Evolutionary conservation across 768 basidiomycete genomes (phyloP), one percentile per base, ranked within the genome.

Genomic region (Tubosaeta sp.): DNA sequence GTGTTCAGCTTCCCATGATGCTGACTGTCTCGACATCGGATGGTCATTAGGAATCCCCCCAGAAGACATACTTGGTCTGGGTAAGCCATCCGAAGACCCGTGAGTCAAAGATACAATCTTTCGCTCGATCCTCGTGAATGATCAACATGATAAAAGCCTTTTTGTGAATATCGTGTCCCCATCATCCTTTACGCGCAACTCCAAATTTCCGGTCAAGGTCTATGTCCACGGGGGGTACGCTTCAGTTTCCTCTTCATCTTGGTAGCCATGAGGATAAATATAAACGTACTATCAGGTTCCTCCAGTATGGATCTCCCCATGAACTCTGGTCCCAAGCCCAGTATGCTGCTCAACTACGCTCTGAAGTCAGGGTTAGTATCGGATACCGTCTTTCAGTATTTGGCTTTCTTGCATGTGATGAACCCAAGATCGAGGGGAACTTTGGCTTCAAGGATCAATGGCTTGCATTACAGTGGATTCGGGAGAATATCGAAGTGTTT

Each of bases 391-490:
- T 90, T 12, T 87, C 86, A 0, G 86, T 77, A 1, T 85, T 90
- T 58, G 88, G n/a, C n/a, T n/a, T n/a, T n/a, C n/a, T n/a, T n/a
- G n/a, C n/a, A 87, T 77, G 76, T 55, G 83, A 85, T 41, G 64
- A 78, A 51, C 85, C 85, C 11, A 61, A 68, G 35, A 62, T 90
- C 42, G 71, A 72, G 14, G 88, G 88, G 4, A 91, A 90, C 59
- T 90, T 84, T 63, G 87, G 88, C 0, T 90, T 90, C 71, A 90
- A 89, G 66, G 88, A 90, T 59, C 86, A 87, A 59, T 90, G 87
- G 87, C 60, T 86, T 19, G 87, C 82, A 1, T 60, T 90, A 16
- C 70, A 78, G 57, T 90, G 87, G 87, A 71, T 90, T 24, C 78
- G 72, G 42, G 77, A 77, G 16, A 70, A 0, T n/a, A n/a, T n/a